phyloP scores from a whole-genome alignment of 352 stramenopile genomes.

The Aphanomyces astaci region DNA sequence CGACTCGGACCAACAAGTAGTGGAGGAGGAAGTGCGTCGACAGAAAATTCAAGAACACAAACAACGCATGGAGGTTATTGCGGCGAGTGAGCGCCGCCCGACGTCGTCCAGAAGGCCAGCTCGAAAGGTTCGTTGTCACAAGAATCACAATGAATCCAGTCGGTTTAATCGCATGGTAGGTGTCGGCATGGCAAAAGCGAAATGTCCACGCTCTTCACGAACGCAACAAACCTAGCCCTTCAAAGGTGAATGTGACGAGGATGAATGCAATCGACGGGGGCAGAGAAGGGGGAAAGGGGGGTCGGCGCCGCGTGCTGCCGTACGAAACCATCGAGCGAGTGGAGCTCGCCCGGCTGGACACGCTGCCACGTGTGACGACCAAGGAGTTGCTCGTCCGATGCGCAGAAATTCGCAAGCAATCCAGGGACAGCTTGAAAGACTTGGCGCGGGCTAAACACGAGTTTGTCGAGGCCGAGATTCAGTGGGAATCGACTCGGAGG shows the following conservation, averaged over 20 bases:
- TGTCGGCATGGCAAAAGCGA: slow-evolving; percentile 66
- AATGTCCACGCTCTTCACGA: slow-evolving; percentile 29
- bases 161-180: slow-evolving; percentile 25
- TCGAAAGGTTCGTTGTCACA: slow-evolving; percentile 1
- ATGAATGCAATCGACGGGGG: neutral
- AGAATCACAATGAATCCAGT: slow-evolving; percentile 25
- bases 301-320: neutral
- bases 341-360: slow-evolving; percentile 41
- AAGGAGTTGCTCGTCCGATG: slow-evolving; percentile 64
- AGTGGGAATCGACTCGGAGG: slow-evolving; percentile 59
- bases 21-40: slow-evolving; percentile 52
- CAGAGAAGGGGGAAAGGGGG: neutral
- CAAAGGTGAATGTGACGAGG: neutral
- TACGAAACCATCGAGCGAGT: slow-evolving; percentile 59
- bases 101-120: slow-evolving; percentile 33
- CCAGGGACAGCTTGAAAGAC: slow-evolving; percentile 35
- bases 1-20: slow-evolving; percentile 51
- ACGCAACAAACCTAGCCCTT: slow-evolving; percentile 31
- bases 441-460: slow-evolving; percentile 39
- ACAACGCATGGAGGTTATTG: slow-evolving; percentile 33
- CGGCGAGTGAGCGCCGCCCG: slow-evolving; percentile 17
- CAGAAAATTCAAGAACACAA: slow-evolving; percentile 54
- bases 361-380: slow-evolving; percentile 47
- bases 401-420: slow-evolving; percentile 50
- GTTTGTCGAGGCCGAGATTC: slow-evolving; percentile 48